Base-by-base conservation (phyloP, 2,329 filamentous ascomycete species). In the Pseudogymnoascus sp. region DNA sequence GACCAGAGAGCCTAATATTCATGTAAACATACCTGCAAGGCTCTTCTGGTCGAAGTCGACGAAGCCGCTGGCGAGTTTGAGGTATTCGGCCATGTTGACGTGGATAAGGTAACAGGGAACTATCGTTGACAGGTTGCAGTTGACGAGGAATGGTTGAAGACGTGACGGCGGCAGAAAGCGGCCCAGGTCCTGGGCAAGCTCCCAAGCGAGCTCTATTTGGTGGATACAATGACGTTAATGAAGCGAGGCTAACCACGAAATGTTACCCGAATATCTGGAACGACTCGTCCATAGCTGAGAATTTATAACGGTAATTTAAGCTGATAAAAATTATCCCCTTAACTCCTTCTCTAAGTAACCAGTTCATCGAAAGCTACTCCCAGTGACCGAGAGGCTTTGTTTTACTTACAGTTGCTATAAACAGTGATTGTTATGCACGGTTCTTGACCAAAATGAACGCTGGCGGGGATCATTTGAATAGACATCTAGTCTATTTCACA, bases 11-110 rank as follows among this genome's bases (percentile, higher is more conserved):
- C 51, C 51, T 14, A 57, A 57, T 57, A 57, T 57, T 57, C 39
- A 61, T 39, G 60, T 61, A 64, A 37, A 79, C 85, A 66, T 82
- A 92, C 89, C 76, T 67, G 84, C 79, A 64, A 92, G 76, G 76
- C 86, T 89, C 75, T 79, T 81, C 78, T 90, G 85, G 75, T 80
- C 79, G 64, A 90, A 80, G 74, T 92, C 85, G 69, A 91, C 78
- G 25, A 10, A 73, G 69, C 8, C 43, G 61, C 10, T 31, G 61
- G 13, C 60, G 60, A 61, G 36, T 57, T 57, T 57, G 51, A 57
- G 51, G 51, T 34, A 57, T 57, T 57, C 51, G 6, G 51, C 51
- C 51, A 57, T 57, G 51, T 57, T 57, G 51, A 57, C 10, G 28
- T 57, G 51, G 51, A 57, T 57, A 57, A 21, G 25, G 28, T 13